Conservation (phyloP, 352 stramenopile genomes). For the Globisporangium parvum region DNA sequence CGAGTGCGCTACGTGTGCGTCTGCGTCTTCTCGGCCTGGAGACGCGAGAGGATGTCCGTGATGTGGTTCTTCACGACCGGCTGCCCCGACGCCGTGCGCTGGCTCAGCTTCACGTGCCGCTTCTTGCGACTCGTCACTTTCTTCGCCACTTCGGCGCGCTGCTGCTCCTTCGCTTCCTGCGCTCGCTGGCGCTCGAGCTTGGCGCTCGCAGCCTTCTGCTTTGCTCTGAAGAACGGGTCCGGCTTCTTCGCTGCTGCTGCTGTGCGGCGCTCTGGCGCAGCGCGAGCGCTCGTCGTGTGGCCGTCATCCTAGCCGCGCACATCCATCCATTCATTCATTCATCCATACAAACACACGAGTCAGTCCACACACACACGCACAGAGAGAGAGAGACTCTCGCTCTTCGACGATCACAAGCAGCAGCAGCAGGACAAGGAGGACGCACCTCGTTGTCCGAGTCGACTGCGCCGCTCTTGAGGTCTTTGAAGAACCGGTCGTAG, state of each 20-base stretch:
- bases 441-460: conserved; percentile 19
- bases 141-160: conserved; percentile 46
- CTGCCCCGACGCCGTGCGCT: conserved; percentile 70
- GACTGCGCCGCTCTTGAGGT: conserved; percentile 38
- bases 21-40: conserved; percentile 40
- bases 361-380: neutral
- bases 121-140: conserved; percentile 83
- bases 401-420: neutral
- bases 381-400: neutral
- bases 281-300: neutral
- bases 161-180: conserved; percentile 44
- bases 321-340: neutral
- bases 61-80: conserved; percentile 85
- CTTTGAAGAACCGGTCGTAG: conserved; percentile 76
- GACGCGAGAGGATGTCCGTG: conserved; percentile 68
- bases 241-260: conserved; percentile 32
- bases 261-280: conserved; percentile 8
- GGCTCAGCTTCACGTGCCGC: conserved; percentile 80
- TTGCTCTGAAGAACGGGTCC: conserved; percentile 81
- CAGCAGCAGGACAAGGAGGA: neutral
- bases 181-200: conserved; percentile 44
- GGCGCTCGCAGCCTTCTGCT: conserved; percentile 59
- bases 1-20: no score
- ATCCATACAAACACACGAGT: neutral
- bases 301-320: no score